A percentile compares a stretch with the other conserved stretches of the same genome.
phyloP scores from a whole-genome alignment of 208 protist genomes.

The Naegleria gruberi region DNA sequence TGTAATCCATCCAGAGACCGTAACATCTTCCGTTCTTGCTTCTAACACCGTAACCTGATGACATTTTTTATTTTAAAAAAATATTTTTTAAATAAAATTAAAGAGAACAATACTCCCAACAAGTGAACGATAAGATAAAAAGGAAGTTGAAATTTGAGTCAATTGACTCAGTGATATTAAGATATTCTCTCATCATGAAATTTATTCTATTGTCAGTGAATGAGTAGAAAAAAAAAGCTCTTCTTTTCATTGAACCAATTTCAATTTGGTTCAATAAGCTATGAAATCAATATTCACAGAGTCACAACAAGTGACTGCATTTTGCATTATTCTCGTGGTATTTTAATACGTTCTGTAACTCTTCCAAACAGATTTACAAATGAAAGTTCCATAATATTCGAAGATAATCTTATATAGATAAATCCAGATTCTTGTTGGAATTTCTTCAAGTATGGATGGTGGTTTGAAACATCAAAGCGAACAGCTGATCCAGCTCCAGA shows the following conservation, averaged over 20 bases:
- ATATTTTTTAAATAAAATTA: no score
- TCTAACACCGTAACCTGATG: background rate
- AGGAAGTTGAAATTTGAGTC: no score
- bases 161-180: no score
- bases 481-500: background rate
- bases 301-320: no score
- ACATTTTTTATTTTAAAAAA: background rate
- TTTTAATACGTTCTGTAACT: background rate
- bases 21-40: background rate
- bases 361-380: background rate
- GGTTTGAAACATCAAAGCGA: background rate
- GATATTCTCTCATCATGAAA: no score
- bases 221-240: no score
- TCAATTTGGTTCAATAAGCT: no score
- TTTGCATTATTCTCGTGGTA: background rate
- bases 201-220: no score
- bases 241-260: no score
- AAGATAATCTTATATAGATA: background rate
- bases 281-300: no score
- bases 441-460: background rate
- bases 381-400: background rate
- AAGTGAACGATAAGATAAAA: no score
- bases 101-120: no score
- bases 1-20: background rate
- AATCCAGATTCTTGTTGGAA: background rate